These are phyloP conservation scores for Pleomassaria siparia DNA, from an alignment of 2,329 filamentous ascomycete genomes.

Conservation along the genomic window DNA sequence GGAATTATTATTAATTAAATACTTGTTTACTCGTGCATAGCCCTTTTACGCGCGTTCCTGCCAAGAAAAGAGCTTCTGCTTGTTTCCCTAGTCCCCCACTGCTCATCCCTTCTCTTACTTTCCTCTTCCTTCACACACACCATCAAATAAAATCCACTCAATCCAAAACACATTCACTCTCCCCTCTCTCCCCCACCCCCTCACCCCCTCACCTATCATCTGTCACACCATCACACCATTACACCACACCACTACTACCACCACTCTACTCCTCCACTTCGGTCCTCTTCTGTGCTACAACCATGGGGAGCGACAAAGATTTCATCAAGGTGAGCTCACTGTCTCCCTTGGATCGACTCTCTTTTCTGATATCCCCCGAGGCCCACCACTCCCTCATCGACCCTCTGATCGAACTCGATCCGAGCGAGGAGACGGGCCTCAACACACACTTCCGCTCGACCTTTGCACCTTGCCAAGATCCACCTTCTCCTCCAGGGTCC, in stretches of 20 bases:
- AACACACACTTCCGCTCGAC: slow-evolving; percentile 58
- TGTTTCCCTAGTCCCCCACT: background rate
- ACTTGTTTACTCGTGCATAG: background rate
- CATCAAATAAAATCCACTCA: background rate
- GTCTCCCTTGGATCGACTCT: slow-evolving; percentile 2
- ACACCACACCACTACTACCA: too few relatives aligned
- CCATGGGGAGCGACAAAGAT: slow-evolving; percentile 20
- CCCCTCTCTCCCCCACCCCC: background rate
- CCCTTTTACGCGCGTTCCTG: slow-evolving; percentile 34
- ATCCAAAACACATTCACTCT: slow-evolving; percentile 4
- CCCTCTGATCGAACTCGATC: slow-evolving; percentile 68
- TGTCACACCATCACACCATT: too few relatives aligned
- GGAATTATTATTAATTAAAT: too few relatives aligned
- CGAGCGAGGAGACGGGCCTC: slow-evolving; percentile 67
- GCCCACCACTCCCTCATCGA: slow-evolving; percentile 68
- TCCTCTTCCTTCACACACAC: background rate
- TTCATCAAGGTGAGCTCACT: slow-evolving; percentile 14
- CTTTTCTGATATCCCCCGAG: slow-evolving; percentile 46
- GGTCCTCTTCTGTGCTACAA: too few relatives aligned
- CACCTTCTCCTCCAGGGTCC: slow-evolving; percentile 33
- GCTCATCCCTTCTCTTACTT: slow-evolving; percentile 8
- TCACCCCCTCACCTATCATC: background rate
- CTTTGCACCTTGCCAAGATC: slow-evolving; percentile 38
- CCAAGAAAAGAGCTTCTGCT: slow-evolving; percentile 26
- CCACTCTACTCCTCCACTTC: too few relatives aligned